Percentiles rank a stretch among this genome's conserved stretches.
Conservation (phyloP, 2,329 filamentous ascomycete species). For the Scopulariopsis brevicaulis region DNA sequence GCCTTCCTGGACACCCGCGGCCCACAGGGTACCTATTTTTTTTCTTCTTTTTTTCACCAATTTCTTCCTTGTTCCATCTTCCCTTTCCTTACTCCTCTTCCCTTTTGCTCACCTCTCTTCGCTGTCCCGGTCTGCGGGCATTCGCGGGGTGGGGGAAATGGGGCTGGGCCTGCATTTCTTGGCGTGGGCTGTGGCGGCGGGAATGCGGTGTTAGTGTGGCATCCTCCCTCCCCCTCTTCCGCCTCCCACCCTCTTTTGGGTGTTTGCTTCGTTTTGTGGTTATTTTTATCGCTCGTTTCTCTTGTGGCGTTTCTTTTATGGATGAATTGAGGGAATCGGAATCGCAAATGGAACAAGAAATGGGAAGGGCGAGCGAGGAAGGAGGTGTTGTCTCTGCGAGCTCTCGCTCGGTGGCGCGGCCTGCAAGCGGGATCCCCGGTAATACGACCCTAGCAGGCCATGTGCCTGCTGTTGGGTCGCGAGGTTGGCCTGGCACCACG, state of each 20-base stretch:
- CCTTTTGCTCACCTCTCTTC: no score
- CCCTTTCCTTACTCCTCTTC: no score
- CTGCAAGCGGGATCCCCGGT: no score
- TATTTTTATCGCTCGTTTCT: conserved; percentile 1
- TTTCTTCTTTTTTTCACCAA: no score
- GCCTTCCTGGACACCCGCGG: no score
- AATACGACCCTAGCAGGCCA: no score
- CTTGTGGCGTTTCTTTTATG: neutral
- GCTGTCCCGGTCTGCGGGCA: no score
- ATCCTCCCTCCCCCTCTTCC: neutral
- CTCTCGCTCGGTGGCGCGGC: neutral
- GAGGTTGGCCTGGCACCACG: neutral
- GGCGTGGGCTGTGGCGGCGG: no score
- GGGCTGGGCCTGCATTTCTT: no score
- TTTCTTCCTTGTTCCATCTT: no score
- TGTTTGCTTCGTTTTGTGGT: neutral
- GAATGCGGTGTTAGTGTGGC: neutral
- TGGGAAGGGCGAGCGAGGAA: neutral
- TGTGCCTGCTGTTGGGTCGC: neutral
- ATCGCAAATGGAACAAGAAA: neutral
- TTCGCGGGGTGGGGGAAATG: no score
- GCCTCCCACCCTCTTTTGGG: neutral
- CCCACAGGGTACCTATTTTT: no score
- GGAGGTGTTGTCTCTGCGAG: neutral
- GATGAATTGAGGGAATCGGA: neutral